Evolutionary conservation across 164 flowering plant species (phyloP).

Genomic region (Sedum album): DNA sequence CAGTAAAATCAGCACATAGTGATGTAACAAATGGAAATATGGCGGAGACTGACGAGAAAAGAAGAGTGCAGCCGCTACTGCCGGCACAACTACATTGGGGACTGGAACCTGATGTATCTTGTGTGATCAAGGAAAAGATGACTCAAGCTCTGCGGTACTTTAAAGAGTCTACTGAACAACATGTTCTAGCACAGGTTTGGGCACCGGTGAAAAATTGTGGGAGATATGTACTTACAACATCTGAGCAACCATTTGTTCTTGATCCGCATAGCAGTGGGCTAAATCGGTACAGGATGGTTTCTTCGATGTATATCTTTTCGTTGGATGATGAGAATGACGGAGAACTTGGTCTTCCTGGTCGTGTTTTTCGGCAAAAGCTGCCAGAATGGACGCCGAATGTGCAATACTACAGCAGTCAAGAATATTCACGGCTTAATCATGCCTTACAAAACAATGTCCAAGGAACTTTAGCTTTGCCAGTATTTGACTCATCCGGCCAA

Average conservation of each 20-base stretch:
- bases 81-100: conserved; percentile 26
- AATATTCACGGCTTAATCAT: conserved; percentile 68
- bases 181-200: conserved; percentile 91
- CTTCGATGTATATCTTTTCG: conserved; percentile 66
- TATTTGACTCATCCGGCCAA: conserved; percentile 81
- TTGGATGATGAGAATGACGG: conserved; percentile 66
- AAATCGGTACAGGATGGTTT: conserved; percentile 72
- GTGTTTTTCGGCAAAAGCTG: conserved; percentile 71
- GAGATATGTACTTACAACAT: conserved; percentile 72
- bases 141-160: conserved; percentile 75
- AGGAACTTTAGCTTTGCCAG: conserved; percentile 92
- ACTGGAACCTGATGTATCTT: conserved; percentile 39
- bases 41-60: conserved; percentile 23
- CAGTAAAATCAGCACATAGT: not conserved
- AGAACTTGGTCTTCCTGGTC: conserved; percentile 86
- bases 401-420: conserved; percentile 76
- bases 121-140: conserved; percentile 82
- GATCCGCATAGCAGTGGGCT: conserved; percentile 71
- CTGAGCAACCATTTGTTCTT: conserved; percentile 92
- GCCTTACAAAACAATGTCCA: conserved; percentile 71
- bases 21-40: conserved; percentile 18
- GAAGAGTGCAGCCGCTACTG: conserved; percentile 26
- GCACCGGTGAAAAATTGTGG: conserved; percentile 74
- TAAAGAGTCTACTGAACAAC: conserved; percentile 72
- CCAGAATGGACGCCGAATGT: conserved; percentile 99